These are phyloP conservation scores for Bretschneidera sinensis DNA, from an alignment of 345 rosid genomes.

Conservation along the genomic window DNA sequence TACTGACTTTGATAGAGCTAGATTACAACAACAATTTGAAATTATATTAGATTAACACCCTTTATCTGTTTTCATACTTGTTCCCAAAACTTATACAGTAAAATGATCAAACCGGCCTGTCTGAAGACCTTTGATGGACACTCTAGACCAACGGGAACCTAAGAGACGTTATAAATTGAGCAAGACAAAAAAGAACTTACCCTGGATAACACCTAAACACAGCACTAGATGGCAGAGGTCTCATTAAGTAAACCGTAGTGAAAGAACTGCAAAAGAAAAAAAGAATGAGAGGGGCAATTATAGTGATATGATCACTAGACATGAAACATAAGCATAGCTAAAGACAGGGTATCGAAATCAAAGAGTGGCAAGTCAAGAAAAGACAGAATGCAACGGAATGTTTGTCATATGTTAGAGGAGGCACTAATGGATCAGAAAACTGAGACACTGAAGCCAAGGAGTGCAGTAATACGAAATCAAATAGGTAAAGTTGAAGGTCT, in stretches of 20 bases:
- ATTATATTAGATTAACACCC: too few species aligned
- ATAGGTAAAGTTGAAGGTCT: neutral
- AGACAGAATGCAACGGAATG: neutral
- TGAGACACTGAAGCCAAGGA: neutral
- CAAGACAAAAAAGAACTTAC: constrained; percentile 31
- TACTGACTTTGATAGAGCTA: too few species aligned
- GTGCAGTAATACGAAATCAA: neutral
- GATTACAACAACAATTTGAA: too few species aligned
- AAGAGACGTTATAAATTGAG: too few species aligned
- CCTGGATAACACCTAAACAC: constrained; percentile 93
- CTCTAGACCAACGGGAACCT: too few species aligned
- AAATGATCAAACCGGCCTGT: too few species aligned
- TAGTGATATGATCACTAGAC: neutral
- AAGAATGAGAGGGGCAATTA: neutral
- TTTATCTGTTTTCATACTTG: too few species aligned
- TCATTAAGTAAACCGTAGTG: constrained; percentile 92
- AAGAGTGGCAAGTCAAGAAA: too few species aligned
- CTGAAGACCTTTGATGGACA: too few species aligned
- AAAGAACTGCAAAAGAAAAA: constrained; percentile 76
- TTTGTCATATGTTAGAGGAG: neutral
- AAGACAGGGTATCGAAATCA: too few species aligned
- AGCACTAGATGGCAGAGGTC: constrained; percentile 85
- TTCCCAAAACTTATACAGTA: too few species aligned
- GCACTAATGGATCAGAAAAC: neutral
- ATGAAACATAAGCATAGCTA: too few species aligned